Percentiles rank a stretch among this genome's conserved stretches.
phyloP scores from a whole-genome alignment of 108 stramenopile genomes.

The Heterococcus sp. region DNA sequence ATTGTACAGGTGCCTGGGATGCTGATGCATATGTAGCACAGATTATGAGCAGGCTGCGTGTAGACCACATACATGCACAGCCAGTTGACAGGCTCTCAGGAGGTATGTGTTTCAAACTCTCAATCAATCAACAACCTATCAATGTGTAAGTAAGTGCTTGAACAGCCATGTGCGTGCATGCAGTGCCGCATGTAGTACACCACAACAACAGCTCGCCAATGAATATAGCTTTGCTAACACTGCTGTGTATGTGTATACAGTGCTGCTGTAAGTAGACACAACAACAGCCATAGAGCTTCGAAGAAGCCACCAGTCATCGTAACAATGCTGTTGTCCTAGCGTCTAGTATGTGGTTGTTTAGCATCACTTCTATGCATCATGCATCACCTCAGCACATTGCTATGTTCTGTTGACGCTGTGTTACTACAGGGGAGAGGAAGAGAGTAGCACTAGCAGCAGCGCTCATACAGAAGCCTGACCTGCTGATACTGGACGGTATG shows the following conservation, averaged over 20 bases:
- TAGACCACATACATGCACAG: conserved; percentile 25
- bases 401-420: no score
- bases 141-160: no score
- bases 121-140: no score
- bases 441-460: conserved; percentile 22
- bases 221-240: no score
- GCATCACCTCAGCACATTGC: not conserved
- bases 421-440: conserved; percentile 24
- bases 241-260: no score
- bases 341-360: no score
- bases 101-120: no score
- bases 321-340: not conserved
- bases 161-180: no score
- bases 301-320: not conserved
- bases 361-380: not conserved
- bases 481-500: conserved; percentile 55
- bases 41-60: conserved; percentile 34
- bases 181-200: no score
- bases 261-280: no score
- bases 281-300: no score
- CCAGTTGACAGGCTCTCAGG: conserved; percentile 46
- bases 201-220: no score
- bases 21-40: conserved; percentile 39
- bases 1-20: conserved; percentile 11
- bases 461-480: conserved; percentile 50